Conservation (phyloP, 331 rosid species). For the Rhamnella rubrinervis region DNA sequence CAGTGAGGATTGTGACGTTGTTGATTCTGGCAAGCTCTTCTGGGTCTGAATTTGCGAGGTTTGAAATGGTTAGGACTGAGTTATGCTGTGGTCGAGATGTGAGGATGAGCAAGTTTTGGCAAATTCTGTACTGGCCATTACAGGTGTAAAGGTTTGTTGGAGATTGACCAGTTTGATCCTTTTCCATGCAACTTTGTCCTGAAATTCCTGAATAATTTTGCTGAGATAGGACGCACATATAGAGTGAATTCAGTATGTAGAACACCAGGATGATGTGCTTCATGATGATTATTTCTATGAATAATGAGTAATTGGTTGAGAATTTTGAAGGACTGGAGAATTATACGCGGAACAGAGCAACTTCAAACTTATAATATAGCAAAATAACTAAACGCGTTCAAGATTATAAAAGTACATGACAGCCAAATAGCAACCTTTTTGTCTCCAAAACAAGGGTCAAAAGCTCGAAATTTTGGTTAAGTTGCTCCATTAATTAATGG, state of each 20-base stretch:
- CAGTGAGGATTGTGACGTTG: constrained; percentile 14
- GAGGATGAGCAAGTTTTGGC: constrained; percentile 57
- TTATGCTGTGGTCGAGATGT: constrained; percentile 45
- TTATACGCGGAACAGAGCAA: background rate
- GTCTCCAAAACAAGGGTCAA: background rate
- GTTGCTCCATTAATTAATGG: background rate
- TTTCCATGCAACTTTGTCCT: constrained; percentile 23
- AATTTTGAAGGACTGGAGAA: background rate
- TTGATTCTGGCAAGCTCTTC: constrained; percentile 49
- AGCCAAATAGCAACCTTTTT: no score
- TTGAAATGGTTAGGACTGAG: constrained; percentile 42
- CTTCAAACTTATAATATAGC: background rate
- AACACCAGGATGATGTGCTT: background rate
- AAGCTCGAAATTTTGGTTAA: background rate
- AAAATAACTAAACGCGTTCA: constrained; percentile 9
- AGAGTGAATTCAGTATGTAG: background rate
- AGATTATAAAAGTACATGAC: background rate
- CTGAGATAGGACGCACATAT: constrained; percentile 24
- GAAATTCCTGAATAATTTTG: constrained; percentile 50
- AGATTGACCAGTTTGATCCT: constrained; percentile 33
- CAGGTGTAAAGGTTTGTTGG: constrained; percentile 51
- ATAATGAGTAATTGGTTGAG: background rate
- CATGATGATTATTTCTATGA: background rate
- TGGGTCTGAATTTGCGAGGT: constrained; percentile 46
- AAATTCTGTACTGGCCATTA: constrained; percentile 43